Evolutionary conservation across 1,284 basidiomycete genomes (phyloP).

Genomic region (Boletus smithii): DNA sequence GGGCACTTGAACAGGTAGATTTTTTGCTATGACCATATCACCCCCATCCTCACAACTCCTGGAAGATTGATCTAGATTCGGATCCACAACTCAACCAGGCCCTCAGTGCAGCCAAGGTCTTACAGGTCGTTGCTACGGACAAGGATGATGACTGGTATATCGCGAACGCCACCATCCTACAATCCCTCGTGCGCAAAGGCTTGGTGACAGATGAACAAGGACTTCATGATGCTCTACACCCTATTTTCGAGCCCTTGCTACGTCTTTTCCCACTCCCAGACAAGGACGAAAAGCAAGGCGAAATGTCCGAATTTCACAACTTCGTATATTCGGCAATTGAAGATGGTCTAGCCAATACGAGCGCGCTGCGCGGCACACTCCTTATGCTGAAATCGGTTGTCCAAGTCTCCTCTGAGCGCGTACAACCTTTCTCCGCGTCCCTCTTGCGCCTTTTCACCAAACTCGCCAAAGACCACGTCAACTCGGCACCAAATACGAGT

Average conservation of each 20-base stretch:
- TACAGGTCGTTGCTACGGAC: constrained; percentile 83
- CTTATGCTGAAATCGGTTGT: constrained; percentile 89
- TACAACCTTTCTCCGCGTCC: constrained; percentile 76
- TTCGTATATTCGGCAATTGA: constrained; percentile 76
- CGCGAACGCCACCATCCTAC: constrained; percentile 75
- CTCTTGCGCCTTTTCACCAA: constrained; percentile 86
- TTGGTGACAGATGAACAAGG: constrained; percentile 71
- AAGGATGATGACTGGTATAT: constrained; percentile 85
- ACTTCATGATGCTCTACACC: constrained; percentile 78
- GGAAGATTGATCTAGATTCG: constrained; percentile 67
- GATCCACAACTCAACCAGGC: constrained; percentile 70
- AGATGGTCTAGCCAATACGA: constrained; percentile 77
- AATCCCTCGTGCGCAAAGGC: constrained; percentile 88
- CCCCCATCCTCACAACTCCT: constrained; percentile 20
- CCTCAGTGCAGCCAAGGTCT: constrained; percentile 83
- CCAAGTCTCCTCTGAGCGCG: constrained; percentile 78
- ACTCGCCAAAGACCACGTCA: constrained; percentile 86
- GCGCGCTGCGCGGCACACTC: constrained; percentile 76
- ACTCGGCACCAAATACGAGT: constrained; percentile 44
- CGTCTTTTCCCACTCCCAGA: constrained; percentile 81
- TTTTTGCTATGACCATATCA: background rate
- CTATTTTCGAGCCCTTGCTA: constrained; percentile 85
- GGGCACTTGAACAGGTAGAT: constrained; percentile 76
- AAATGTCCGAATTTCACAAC: constrained; percentile 75
- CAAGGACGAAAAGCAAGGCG: constrained; percentile 70